Conservation (phyloP, 2,329 filamentous ascomycete species). For the Lachnellula cervina region DNA sequence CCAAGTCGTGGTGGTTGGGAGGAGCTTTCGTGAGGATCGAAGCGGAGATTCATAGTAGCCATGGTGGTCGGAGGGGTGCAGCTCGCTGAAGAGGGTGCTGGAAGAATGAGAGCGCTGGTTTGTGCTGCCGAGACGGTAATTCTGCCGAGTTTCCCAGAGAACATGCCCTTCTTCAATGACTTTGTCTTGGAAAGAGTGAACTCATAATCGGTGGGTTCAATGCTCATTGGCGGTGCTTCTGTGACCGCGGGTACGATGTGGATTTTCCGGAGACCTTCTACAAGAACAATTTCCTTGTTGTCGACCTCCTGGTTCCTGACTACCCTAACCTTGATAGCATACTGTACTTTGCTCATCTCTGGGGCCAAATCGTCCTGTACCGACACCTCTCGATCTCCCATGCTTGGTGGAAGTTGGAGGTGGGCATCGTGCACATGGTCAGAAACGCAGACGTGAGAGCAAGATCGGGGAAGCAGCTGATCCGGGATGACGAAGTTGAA, state of each 20-base stretch:
- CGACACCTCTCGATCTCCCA: conserved; percentile 23
- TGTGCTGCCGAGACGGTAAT: conserved; percentile 30
- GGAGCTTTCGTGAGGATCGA: conserved; percentile 26
- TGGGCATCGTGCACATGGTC: conserved; percentile 30
- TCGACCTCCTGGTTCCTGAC: conserved; percentile 21
- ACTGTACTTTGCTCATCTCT: conserved; percentile 28
- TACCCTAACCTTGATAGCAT: conserved; percentile 27
- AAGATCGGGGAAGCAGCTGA: conserved; percentile 28
- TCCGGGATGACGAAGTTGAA: conserved; percentile 32
- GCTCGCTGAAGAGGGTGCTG: conserved; percentile 16
- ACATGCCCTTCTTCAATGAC: conserved; percentile 29
- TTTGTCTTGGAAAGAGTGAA: conserved; percentile 28
- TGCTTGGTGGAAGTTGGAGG: conserved; percentile 29
- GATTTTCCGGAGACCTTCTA: conserved; percentile 23
- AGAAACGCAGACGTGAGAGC: conserved; percentile 19
- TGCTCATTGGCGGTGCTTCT: conserved; percentile 29
- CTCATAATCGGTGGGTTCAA: conserved; percentile 17
- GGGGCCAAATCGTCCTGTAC: conserved; percentile 27
- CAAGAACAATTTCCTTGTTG: conserved; percentile 19
- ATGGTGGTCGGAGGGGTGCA: conserved; percentile 21
- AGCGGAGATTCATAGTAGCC: conserved; percentile 29
- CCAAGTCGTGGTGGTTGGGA: conserved; percentile 29
- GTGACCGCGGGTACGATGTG: conserved; percentile 25
- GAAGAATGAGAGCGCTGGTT: conserved; percentile 27
- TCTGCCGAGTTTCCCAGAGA: conserved; percentile 31